Conservation (phyloP, 2,329 filamentous ascomycete genomes). For the Arthrobotrys iridis region DNA sequence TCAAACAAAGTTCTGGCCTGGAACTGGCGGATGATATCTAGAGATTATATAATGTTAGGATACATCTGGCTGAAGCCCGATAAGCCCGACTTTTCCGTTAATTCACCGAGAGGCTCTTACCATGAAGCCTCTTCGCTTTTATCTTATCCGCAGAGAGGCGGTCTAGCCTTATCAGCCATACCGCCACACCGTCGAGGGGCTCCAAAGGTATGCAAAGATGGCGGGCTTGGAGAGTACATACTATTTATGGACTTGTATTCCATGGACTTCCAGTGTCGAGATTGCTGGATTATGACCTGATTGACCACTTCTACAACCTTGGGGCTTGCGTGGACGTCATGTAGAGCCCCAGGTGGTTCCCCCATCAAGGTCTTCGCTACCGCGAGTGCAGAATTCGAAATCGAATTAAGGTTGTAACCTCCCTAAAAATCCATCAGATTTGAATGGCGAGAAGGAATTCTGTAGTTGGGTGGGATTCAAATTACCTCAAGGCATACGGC, state of each 20-base stretch:
- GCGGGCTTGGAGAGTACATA: conserved; percentile 9
- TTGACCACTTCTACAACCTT: conserved; percentile 69
- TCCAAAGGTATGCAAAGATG: neutral
- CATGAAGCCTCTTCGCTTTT: conserved; percentile 37
- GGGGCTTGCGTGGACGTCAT: conserved; percentile 64
- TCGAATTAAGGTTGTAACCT: conserved; percentile 92
- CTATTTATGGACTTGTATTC: conserved; percentile 47
- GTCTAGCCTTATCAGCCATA: conserved; percentile 47
- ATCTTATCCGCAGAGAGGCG: conserved; percentile 51
- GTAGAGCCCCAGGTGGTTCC: conserved; percentile 78
- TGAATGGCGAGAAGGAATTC: neutral
- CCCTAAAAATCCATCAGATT: conserved; percentile 64
- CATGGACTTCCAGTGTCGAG: conserved; percentile 57
- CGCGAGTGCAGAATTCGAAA: conserved; percentile 89
- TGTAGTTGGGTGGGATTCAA: neutral
- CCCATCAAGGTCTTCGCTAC: conserved; percentile 95
- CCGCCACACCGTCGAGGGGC: neutral
- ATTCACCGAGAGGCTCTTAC: conserved; percentile 14
- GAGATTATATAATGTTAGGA: conserved; percentile 51
- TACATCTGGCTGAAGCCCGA: conserved; percentile 12
- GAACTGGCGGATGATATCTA: conserved; percentile 78
- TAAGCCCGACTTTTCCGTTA: neutral
- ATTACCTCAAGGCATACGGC: conserved; percentile 83
- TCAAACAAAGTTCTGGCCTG: conserved; percentile 77
- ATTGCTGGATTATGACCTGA: conserved; percentile 69